A percentile compares a stretch with the other conserved stretches of the same genome.
These are phyloP conservation scores for Xylaria sp. DNA, from an alignment of 2,329 filamentous ascomycete species.

Conservation along the genomic window DNA sequence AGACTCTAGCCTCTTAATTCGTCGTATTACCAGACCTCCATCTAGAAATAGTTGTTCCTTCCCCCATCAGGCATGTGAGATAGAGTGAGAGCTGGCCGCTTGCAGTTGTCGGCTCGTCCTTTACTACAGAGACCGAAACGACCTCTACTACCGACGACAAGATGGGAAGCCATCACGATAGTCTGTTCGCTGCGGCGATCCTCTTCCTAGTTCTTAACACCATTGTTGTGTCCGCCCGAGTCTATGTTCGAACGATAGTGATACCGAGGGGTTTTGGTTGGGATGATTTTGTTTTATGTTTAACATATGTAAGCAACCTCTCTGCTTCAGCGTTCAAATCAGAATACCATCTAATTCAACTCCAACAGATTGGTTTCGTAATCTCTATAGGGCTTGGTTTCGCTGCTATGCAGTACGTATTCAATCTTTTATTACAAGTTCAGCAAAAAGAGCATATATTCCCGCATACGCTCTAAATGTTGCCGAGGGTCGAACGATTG, in stretches of 20 bases:
- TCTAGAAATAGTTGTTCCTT: background rate
- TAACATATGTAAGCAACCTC: slow-evolving; percentile 45
- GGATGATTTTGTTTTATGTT: slow-evolving; percentile 47
- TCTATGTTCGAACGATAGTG: slow-evolving; percentile 48
- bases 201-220: slow-evolving; percentile 47
- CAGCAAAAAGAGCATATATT: background rate
- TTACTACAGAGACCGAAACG: slow-evolving; percentile 5
- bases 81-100: slow-evolving; percentile 23
- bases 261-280: slow-evolving; percentile 47
- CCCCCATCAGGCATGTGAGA: slow-evolving; percentile 19
- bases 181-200: slow-evolving; percentile 44
- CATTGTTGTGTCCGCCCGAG: slow-evolving; percentile 42
- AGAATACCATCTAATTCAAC: slow-evolving; percentile 31
- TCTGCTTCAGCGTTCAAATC: background rate
- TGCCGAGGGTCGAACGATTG: background rate
- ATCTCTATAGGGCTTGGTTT: slow-evolving; percentile 47
- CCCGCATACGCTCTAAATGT: background rate
- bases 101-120: slow-evolving; percentile 26
- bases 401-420: slow-evolving; percentile 43
- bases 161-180: slow-evolving; percentile 36
- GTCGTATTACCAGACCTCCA: background rate
- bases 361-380: slow-evolving; percentile 44
- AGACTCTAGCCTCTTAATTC: background rate
- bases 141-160: slow-evolving; percentile 12
- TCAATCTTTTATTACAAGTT: background rate